Conservation (phyloP, 495 filamentous ascomycete species). For the Podospora pseudoanserina region DNA sequence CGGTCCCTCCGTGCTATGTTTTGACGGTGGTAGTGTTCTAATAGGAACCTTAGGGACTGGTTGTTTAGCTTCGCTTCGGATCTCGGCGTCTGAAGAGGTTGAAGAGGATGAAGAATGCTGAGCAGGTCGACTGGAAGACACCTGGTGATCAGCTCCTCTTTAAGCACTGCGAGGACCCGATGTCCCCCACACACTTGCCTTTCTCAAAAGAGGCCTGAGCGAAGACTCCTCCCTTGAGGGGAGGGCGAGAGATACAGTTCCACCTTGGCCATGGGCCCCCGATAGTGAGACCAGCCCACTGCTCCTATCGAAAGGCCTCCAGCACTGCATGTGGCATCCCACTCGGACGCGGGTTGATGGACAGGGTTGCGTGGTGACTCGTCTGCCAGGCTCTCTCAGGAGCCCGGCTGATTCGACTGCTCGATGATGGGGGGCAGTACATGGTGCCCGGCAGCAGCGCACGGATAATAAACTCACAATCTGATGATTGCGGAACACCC, state of each 20-base stretch:
- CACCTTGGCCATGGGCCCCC: slow-evolving; percentile 12
- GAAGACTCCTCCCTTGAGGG: slow-evolving; percentile 12
- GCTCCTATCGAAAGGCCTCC: slow-evolving; percentile 21
- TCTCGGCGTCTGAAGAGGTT: not conserved
- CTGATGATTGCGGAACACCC: slow-evolving; percentile 28
- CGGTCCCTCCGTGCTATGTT: not conserved
- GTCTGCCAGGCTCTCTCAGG: slow-evolving; percentile 7
- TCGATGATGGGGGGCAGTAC: slow-evolving; percentile 19
- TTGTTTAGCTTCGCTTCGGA: not conserved
- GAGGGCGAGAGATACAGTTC: slow-evolving; percentile 9
- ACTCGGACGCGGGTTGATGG: slow-evolving; percentile 27
- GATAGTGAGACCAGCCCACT: slow-evolving; percentile 14
- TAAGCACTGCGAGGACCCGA: slow-evolving; percentile 13
- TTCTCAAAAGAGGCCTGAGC: slow-evolving; percentile 24
- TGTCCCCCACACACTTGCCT: slow-evolving; percentile 18
- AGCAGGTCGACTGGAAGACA: not conserved
- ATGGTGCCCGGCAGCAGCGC: slow-evolving; percentile 21
- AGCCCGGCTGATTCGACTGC: slow-evolving; percentile 19
- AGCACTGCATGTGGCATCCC: slow-evolving; percentile 31
- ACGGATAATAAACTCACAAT: slow-evolving; percentile 29
- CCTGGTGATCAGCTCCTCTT: slow-evolving; percentile 23
- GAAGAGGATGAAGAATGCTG: not conserved
- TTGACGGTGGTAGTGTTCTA: not conserved
- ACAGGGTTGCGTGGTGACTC: slow-evolving; percentile 23
- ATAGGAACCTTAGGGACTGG: not conserved